Base-by-base conservation (phyloP, 805 yeast species). In the Lachancea sp. region DNA sequence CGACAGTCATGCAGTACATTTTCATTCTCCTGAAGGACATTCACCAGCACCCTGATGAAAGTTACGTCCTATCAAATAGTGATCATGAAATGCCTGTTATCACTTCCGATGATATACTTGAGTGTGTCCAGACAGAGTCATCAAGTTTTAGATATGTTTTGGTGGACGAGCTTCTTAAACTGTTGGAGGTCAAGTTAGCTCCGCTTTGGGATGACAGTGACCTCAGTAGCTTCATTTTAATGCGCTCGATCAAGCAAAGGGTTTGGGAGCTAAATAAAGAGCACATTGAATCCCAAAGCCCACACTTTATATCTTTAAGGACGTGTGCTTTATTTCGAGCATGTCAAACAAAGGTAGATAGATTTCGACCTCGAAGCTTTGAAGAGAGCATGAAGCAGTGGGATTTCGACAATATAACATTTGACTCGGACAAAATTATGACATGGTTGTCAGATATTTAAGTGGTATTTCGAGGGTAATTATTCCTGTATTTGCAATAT, bases 1-100 rank as follows among this genome's bases (percentile, higher is more conserved):
- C 62, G 4, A 57, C 61, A 3, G 56, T 56, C 2, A 57, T 56
- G 62, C 61, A 57, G 40, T 57, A 57, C 40, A 41, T 57, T 6
- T 57, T 54, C 35, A 46, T 57, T 5, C 43, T 57, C 8, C 43
- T 57, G 15, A 51, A 54, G 29, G 58, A 54, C 39, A 28, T 57
- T 3, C 48, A 44, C 32, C 56, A 54, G 28, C 40, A 38, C 29
- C 57, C 58, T 23, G 13, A 31, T 5, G 46, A 41, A 34, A 30
- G 41, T n/a, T 51, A 50, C 34, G 39, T 31, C 3, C 12, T 34
- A 2, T 19, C 41, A 1, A 32, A 29, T 5, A 43, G 43, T 34
- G 34, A 46, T 18, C n/a, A 13, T 17, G 21, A 32, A 13, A 19
- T 41, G 8, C 46, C 40, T 25, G 42, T 36, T n/a, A 38, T 43